Percentiles rank a stretch among this genome's conserved stretches.
Evolutionary conservation across 306 rosid genomes (phyloP).

Genomic region (Lathyrus tuberosus): DNA sequence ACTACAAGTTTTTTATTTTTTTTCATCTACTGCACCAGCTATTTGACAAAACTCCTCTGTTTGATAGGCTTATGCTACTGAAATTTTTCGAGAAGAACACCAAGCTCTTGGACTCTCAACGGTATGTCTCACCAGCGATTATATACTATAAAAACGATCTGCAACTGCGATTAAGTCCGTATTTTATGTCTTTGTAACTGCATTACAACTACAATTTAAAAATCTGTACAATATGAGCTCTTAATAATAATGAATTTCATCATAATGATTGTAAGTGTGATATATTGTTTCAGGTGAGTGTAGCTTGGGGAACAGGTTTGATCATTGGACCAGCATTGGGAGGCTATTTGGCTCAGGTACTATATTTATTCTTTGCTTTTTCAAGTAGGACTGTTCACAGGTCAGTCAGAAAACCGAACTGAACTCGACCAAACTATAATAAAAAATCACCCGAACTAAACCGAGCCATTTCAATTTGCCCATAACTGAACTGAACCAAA

Average conservation of each 20-base stretch:
- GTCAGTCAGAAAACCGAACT: too few species aligned
- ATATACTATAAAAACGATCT: not conserved
- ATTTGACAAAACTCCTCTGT: slow-evolving; percentile 28
- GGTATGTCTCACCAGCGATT: slow-evolving; percentile 49
- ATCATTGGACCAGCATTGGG: slow-evolving; percentile 93
- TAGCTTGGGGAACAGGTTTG: slow-evolving; percentile 79
- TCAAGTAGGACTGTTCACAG: too few species aligned
- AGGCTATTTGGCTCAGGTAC: slow-evolving; percentile 90
- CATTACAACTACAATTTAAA: not conserved
- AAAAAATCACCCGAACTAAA: too few species aligned
- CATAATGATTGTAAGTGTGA: slow-evolving; percentile 25
- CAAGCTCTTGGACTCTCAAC: slow-evolving; percentile 81
- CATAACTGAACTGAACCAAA: too few species aligned
- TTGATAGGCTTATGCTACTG: slow-evolving; percentile 78
- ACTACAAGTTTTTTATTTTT: not conserved
- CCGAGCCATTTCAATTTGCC: too few species aligned
- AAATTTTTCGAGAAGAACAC: slow-evolving; percentile 70
- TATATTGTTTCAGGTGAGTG: slow-evolving; percentile 61
- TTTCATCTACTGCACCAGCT: not conserved
- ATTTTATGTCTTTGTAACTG: not conserved
- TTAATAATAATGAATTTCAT: not conserved
- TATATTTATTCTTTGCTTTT: not conserved
- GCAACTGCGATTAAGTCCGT: not conserved
- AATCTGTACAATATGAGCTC: not conserved
- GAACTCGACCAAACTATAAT: too few species aligned